These are phyloP conservation scores for Kwoniella pini DNA, from an alignment of 768 basidiomycete species.

Conservation along the genomic window DNA sequence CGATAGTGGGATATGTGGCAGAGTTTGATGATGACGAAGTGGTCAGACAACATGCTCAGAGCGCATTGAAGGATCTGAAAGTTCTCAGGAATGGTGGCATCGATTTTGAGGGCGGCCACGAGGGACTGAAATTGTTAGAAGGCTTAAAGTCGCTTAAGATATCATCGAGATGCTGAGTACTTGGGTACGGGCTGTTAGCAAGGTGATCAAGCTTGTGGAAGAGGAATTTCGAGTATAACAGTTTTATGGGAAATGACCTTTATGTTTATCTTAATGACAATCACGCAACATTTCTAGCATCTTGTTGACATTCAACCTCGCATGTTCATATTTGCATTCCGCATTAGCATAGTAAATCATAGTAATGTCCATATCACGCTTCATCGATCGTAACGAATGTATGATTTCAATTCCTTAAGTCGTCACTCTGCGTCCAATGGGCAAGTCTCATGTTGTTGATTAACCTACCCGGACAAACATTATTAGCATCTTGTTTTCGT, in stretches of 20 bases:
- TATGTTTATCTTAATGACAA: too few relatives aligned
- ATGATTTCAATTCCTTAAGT: too few relatives aligned
- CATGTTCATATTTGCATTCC: too few relatives aligned
- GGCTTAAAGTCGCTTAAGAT: neutral
- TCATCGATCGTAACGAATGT: too few relatives aligned
- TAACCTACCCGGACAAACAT: constrained; percentile 2
- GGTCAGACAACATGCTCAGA: constrained; percentile 74
- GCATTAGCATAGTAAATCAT: too few relatives aligned
- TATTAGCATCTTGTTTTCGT: neutral
- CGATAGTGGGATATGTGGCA: constrained; percentile 69
- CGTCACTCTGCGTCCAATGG: constrained; percentile 20
- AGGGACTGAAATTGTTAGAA: neutral
- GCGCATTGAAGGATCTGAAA: constrained; percentile 55
- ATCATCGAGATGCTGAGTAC: neutral
- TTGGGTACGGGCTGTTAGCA: too few relatives aligned
- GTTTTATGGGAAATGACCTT: too few relatives aligned
- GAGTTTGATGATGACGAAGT: constrained; percentile 71
- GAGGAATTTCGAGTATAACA: too few relatives aligned
- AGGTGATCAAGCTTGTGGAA: too few relatives aligned
- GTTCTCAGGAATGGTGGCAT: neutral
- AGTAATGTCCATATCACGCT: too few relatives aligned
- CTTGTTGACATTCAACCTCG: too few relatives aligned
- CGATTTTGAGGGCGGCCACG: neutral
- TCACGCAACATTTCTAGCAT: too few relatives aligned
- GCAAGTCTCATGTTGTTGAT: constrained; percentile 15